phyloP scores from a whole-genome alignment of 257 asterid species.

The Solanum chiquidenum region DNA sequence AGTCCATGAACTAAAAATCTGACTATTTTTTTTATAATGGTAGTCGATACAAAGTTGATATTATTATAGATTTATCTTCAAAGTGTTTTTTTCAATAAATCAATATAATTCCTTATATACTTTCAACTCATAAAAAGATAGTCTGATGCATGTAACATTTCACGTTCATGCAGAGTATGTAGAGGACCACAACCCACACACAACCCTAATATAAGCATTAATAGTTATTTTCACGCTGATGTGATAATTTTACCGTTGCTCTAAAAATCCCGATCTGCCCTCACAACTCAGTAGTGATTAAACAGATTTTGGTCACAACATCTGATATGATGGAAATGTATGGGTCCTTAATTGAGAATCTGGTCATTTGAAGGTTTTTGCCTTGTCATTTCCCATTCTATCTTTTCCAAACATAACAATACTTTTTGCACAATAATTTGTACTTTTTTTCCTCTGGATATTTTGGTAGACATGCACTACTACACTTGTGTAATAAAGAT shows the following conservation, averaged over 20 bases:
- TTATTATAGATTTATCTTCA: not conserved
- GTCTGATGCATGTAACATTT: too few relatives aligned
- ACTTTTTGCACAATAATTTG: not conserved
- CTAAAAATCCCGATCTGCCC: not conserved
- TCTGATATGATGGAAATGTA: conserved; percentile 9
- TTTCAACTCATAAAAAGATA: not conserved
- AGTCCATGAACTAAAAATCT: too few relatives aligned
- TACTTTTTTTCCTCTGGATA: not conserved
- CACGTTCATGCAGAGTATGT: not conserved
- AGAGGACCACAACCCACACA: not conserved
- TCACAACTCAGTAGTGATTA: not conserved
- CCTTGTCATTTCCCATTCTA: not conserved
- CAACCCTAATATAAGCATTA: too few relatives aligned
- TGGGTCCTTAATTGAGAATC: conserved; percentile 16
- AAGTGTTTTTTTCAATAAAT: not conserved
- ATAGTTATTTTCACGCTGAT: too few relatives aligned
- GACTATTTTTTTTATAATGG: too few relatives aligned
- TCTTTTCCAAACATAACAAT: not conserved
- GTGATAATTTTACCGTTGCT: not conserved
- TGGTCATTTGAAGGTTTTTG: conserved; percentile 5
- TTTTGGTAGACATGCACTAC: not conserved
- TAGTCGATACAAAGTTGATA: not conserved
- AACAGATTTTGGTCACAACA: not conserved
- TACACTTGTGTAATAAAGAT: not conserved
- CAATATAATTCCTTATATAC: too few relatives aligned